Conservation (phyloP, 306 rosid species). For the Prunus davidiana region DNA sequence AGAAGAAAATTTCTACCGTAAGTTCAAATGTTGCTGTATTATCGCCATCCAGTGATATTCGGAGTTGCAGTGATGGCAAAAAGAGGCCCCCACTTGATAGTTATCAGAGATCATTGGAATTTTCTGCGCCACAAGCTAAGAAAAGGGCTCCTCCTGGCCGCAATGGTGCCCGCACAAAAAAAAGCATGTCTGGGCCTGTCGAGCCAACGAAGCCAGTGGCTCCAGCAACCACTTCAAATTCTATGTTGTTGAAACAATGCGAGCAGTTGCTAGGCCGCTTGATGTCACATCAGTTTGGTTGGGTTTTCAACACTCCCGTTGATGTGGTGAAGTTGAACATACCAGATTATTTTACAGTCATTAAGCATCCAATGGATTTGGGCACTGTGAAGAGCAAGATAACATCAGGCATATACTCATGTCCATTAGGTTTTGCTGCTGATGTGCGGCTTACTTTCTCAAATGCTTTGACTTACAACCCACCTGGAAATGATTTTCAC, state of each 20-base stretch:
- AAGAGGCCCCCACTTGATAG: slow-evolving; percentile 50
- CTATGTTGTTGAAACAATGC: slow-evolving; percentile 56
- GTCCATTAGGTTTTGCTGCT: slow-evolving; percentile 65
- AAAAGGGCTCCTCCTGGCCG: slow-evolving; percentile 57
- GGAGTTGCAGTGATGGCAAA: slow-evolving; percentile 61
- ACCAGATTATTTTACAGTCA: slow-evolving; percentile 80
- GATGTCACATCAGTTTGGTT: slow-evolving; percentile 54
- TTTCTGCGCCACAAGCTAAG: slow-evolving; percentile 46
- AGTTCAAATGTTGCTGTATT: slow-evolving; percentile 34
- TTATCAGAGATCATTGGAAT: slow-evolving; percentile 32
- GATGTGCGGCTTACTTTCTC: slow-evolving; percentile 84
- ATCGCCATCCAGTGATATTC: slow-evolving; percentile 63
- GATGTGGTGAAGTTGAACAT: slow-evolving; percentile 79
- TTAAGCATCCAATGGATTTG: slow-evolving; percentile 95
- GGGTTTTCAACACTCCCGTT: slow-evolving; percentile 79
- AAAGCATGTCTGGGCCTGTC: slow-evolving; percentile 38
- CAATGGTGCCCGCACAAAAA: slow-evolving; percentile 53
- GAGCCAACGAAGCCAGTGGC: slow-evolving; percentile 43
- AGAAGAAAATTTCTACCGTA: slow-evolving; percentile 48
- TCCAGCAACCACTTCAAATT: slow-evolving; percentile 38
- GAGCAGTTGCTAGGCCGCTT: slow-evolving; percentile 51
- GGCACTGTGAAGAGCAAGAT: slow-evolving; percentile 76
- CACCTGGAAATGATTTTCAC: slow-evolving; percentile 76
- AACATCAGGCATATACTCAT: slow-evolving; percentile 50
- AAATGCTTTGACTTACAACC: slow-evolving; percentile 88